Base-by-base conservation (phyloP, 2,329 filamentous ascomycete genomes). In the Colletotrichum caudatum region DNA sequence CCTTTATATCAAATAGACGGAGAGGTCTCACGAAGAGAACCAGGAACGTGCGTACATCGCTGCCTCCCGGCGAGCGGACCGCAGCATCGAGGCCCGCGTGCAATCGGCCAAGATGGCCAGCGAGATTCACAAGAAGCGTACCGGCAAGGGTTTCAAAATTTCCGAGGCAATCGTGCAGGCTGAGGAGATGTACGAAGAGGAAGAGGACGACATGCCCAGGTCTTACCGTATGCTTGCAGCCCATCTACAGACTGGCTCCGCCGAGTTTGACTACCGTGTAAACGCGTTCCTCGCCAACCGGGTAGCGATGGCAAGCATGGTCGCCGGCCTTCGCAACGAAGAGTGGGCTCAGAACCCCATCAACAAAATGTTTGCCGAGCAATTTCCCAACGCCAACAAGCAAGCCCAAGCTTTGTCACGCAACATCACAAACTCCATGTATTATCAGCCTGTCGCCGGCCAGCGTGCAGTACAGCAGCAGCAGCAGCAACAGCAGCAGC, bases 151-250 rank as follows among this genome's bases (percentile, higher is more conserved):
- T 2, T 87, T 98, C 71, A 91, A 91, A 75, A 93, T 98, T 69
- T 94, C 92, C 35, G 92, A 95, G 80, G 89, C 96, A 77, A 94
- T 96, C 35, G 70, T 74, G 2, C 85, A 93, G 75, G 94, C 94
- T 74, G 95, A 97, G 80, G 94, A 97, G 80, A 97, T 97, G 94
- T 98, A 98, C 78, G 94, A 97, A 78, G 95, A 97, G 80, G 93
- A 97, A 78, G 94, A 97, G 64, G 93, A 97, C 75, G 93, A 95
- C 68, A 79, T 93, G 33, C 90, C 92, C 1, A 86, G 89, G 72
- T 89, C 90, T 65, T 93, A 91, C 77, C 86, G 90, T 69, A 84
- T 89, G 18, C 82, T 94, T 41, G 89, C 89, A 18, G 85, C 89
- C 3, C 87, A 91, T 75, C 82, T 93, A 70, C 86, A 90, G 74